Evolutionary conservation across 163 green algal genomes (phyloP), one percentile per base, ranked within the genome.

Genomic region (Chloromonas sp.): DNA sequence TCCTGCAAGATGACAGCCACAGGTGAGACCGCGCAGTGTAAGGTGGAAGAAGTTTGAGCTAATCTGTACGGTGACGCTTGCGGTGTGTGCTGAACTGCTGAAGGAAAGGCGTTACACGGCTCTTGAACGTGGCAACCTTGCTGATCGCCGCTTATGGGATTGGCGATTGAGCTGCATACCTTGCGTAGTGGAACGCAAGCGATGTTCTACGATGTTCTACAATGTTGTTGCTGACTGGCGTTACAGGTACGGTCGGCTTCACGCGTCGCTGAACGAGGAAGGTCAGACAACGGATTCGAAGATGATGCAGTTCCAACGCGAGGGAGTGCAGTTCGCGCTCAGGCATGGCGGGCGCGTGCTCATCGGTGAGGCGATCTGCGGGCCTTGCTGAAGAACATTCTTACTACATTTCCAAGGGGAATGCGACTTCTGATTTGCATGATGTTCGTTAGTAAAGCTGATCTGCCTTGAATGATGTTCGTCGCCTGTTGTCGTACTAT

Each of bases 321-420:
- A 92, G 15, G 97, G 96, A 0, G 94, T 99, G 79, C 85, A 84
- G 61, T 98, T 94, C 88, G 96, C 83, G 8, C 89, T 99, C 71
- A 58, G 74, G 2, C 87, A 89, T 13, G 84, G 89, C 1, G 96
- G 96, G 0, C 88, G 96, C 0, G 90, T 92, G 81, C 92, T 99
- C 1, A 92, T 99, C 2, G 96, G 93, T 87, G 66, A 8, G 57
- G 8, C 14, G 11, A 5, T 5, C 2, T 15, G 2, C 74, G 8
- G 14, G 74, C 74, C 74, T 15, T 80, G 74, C 36, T 36, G 36
- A 36, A 36, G 36, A 36, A 36, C 36, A 36, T 36, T 36, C 36
- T 36, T 36, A 36, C 36, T 36, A 36, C 36, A 36, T 36, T 36
- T 36, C 36, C 36, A 36, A 36, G 36, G 36, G 36, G 36, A 36